Conservation (phyloP, 2,329 filamentous ascomycete species). For the Herpotrichia juniperi region DNA sequence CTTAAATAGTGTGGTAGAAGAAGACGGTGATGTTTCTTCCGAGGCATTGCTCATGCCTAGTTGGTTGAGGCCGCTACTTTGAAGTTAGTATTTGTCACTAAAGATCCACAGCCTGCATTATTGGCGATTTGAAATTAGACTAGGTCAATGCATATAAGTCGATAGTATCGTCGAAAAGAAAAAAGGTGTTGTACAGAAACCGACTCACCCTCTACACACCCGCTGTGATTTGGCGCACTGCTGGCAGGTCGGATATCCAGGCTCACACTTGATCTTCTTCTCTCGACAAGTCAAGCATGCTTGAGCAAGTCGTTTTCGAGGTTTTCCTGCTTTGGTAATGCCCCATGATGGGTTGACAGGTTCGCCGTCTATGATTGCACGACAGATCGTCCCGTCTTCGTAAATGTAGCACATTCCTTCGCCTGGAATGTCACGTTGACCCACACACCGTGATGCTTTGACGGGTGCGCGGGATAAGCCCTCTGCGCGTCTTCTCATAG, state of each 20-base stretch:
- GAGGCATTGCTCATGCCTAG: constrained; percentile 37
- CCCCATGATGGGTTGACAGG: constrained; percentile 91
- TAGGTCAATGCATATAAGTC: constrained; percentile 30
- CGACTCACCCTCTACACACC: constrained; percentile 71
- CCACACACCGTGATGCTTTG: constrained; percentile 42
- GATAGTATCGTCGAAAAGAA: constrained; percentile 8
- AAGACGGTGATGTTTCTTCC: constrained; percentile 40
- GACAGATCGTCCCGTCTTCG: constrained; percentile 82
- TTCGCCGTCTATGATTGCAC: constrained; percentile 83
- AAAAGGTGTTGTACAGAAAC: constrained; percentile 16
- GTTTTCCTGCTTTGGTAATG: constrained; percentile 91
- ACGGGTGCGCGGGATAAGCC: constrained; percentile 39
- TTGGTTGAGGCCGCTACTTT: constrained; percentile 37
- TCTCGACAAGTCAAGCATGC: constrained; percentile 93
- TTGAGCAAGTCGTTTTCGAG: constrained; percentile 86
- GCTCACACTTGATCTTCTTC: constrained; percentile 98
- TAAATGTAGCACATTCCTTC: constrained; percentile 86
- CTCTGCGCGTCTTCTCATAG: constrained; percentile 41
- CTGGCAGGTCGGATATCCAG: constrained; percentile 82
- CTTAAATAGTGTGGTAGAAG: constrained; percentile 37
- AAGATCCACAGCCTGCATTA: constrained; percentile 22
- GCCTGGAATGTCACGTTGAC: constrained; percentile 67
- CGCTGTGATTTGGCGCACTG: constrained; percentile 93
- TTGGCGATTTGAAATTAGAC: constrained; percentile 18
- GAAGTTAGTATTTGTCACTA: constrained; percentile 41